Evolutionary conservation across 495 filamentous ascomycete species (phyloP).

Genomic region (Penicillium desertorum): DNA sequence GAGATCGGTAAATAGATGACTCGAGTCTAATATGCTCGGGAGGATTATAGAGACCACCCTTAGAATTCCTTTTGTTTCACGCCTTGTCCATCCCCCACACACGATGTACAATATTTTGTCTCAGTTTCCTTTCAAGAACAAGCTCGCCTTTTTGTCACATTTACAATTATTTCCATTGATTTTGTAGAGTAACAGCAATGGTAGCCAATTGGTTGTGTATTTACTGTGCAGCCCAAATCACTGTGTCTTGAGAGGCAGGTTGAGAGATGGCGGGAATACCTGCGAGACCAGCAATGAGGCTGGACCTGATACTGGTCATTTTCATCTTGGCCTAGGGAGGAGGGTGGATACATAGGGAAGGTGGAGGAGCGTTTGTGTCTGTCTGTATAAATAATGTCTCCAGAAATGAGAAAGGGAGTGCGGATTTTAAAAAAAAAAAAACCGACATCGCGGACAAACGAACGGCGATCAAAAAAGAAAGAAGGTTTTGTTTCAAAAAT

Average conservation of each 20-base stretch:
- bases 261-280: constrained; percentile 77
- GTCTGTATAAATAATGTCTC: not conserved
- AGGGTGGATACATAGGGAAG: constrained; percentile 56
- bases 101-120: constrained; percentile 40
- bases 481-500: no score
- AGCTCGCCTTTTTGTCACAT: constrained; percentile 25
- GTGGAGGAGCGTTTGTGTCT: constrained; percentile 34
- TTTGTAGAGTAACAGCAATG: not conserved
- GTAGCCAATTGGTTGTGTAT: not conserved
- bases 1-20: constrained; percentile 63
- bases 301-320: constrained; percentile 84
- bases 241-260: constrained; percentile 59
- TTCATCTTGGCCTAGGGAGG: constrained; percentile 52
- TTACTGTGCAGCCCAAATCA: not conserved
- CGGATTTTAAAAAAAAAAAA: not conserved
- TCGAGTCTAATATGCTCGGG: constrained; percentile 24
- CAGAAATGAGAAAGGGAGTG: no score
- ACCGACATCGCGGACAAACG: not conserved
- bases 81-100: constrained; percentile 31
- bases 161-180: not conserved
- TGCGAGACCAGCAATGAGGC: constrained; percentile 92
- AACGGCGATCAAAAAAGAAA: not conserved
- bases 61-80: constrained; percentile 36
- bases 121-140: constrained; percentile 35
- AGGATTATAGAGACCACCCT: constrained; percentile 41